Percentiles rank a stretch among this genome's conserved stretches.
phyloP scores from a whole-genome alignment of 2,329 filamentous ascomycete species.

The Lasiodiplodia citricola region DNA sequence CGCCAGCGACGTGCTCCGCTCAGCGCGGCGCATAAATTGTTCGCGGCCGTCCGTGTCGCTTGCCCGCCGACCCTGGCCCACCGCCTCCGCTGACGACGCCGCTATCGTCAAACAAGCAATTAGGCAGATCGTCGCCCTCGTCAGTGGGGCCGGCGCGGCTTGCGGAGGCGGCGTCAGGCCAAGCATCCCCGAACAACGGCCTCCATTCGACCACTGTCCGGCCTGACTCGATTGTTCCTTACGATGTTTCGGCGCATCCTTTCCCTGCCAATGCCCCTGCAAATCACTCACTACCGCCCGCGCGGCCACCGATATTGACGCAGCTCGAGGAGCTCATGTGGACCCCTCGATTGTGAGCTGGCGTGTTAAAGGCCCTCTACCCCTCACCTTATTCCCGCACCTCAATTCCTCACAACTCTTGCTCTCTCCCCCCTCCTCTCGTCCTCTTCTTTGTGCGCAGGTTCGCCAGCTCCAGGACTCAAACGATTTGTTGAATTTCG shows the following conservation, averaged over 20 bases:
- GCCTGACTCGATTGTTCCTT: not conserved
- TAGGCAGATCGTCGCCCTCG: slow-evolving; percentile 1
- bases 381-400: slow-evolving; percentile 11
- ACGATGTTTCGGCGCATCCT: not conserved
- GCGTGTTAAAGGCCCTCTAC: slow-evolving; percentile 14
- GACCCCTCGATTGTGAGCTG: slow-evolving; percentile 14
- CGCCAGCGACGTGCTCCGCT: not conserved
- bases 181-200: not conserved
- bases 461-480: not conserved
- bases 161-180: not conserved
- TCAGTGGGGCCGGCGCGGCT: slow-evolving; percentile 4
- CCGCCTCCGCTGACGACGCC: slow-evolving; percentile 17
- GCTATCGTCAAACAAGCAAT: not conserved
- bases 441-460: not conserved
- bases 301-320: slow-evolving; percentile 8
- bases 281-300: not conserved
- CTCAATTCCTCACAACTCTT: not conserved
- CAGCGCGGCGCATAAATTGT: not conserved
- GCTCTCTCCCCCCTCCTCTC: not conserved
- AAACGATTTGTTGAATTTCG: not conserved
- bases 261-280: slow-evolving; percentile 4
- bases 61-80: too few species aligned
- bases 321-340: slow-evolving; percentile 17
- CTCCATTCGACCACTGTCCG: not conserved
- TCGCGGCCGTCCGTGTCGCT: not conserved